Conservation (phyloP, 2,329 filamentous ascomycete genomes). For the Cadophora luteo-olivacea region DNA sequence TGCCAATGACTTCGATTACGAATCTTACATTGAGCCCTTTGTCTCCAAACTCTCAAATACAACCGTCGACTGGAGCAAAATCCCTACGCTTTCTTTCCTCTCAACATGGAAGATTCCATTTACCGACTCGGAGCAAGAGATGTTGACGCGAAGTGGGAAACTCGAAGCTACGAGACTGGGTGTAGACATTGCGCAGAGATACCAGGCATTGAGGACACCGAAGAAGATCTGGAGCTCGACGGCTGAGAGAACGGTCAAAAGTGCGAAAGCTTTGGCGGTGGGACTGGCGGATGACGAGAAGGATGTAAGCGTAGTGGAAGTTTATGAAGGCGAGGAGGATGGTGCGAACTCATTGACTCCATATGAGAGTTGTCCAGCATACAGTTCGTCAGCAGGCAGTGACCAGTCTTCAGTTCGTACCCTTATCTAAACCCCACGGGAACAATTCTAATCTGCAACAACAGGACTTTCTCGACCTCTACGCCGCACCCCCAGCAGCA, state of each 20-base stretch:
- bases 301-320: conserved; percentile 50
- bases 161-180: conserved; percentile 39
- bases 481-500: conserved; percentile 56
- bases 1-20: conserved; percentile 59
- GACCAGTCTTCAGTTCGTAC: conserved; percentile 50
- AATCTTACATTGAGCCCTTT: conserved; percentile 57
- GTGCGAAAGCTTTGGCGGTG: conserved; percentile 54
- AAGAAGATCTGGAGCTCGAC: conserved; percentile 58
- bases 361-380: conserved; percentile 59
- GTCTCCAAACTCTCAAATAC: conserved; percentile 57
- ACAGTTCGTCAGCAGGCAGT: conserved; percentile 55
- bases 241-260: conserved; percentile 57
- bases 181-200: conserved; percentile 40
- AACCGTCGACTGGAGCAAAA: conserved; percentile 53
- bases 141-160: conserved; percentile 39
- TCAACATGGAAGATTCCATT: conserved; percentile 40
- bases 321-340: conserved; percentile 53
- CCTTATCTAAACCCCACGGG: too few species aligned
- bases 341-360: conserved; percentile 61
- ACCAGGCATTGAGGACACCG: conserved; percentile 49
- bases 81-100: conserved; percentile 39
- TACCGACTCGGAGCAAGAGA: conserved; percentile 38
- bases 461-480: conserved; percentile 49
- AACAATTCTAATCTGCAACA: too few species aligned
- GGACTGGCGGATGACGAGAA: conserved; percentile 53